Evolutionary conservation across 164 flowering plant species (phyloP).

Genomic region (grape (Vitis vinifera)): ASM3070453v1 NC_081808.1:665001-665500

Average conservation of each 20-base stretch:
- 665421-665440: not conserved
- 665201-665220: conserved; percentile 41
- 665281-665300: conserved; percentile 30
- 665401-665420: not conserved
- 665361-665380: too few species aligned
- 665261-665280: conserved; percentile 27
- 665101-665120: conserved; percentile 20
- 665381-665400: not conserved
- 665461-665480: not conserved
- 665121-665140: conserved; percentile 18
- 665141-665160: conserved; percentile 10
- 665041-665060: not conserved
- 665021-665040: not conserved
- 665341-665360: conserved; percentile 2
- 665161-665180: conserved; percentile 41
- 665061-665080: conserved; percentile 15
- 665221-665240: conserved; percentile 31
- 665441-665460: not conserved
- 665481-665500: not conserved
- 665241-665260: conserved; percentile 36
- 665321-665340: conserved; percentile 6
- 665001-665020: not conserved
- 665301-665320: conserved; percentile 4
- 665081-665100: conserved; percentile 5
- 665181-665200: conserved; percentile 46